A percentile compares a stretch with the other conserved stretches of the same genome.
Evolutionary conservation across 768 basidiomycete species (phyloP).

Genomic region (Tulasnella sp.): DNA sequence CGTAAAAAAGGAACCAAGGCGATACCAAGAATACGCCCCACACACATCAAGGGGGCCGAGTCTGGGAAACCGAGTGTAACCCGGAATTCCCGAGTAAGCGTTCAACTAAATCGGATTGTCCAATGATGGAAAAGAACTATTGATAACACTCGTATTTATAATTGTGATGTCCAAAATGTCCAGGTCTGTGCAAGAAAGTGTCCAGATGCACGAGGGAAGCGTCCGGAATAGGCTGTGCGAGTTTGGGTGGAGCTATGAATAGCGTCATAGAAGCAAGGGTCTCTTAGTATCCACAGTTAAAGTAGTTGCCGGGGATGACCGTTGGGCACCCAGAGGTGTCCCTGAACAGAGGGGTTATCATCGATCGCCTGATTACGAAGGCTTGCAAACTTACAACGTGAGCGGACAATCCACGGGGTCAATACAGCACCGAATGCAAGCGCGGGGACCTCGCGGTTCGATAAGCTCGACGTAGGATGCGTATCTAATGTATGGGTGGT

Average conservation of each 20-base stretch:
- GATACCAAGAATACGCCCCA: background rate
- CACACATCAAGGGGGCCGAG: background rate
- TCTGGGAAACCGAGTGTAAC: background rate
- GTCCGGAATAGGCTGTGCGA: background rate
- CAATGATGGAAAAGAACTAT: background rate
- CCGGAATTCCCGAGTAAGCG: background rate
- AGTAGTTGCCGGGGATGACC: conserved; percentile 24
- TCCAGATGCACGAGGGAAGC: background rate
- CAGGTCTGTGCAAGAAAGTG: background rate
- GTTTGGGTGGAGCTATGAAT: background rate
- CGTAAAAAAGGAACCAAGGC: background rate
- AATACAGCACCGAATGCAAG: conserved; percentile 21
- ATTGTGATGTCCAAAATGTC: conserved; percentile 1
- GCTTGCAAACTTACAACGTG: background rate
- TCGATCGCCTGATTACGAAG: background rate
- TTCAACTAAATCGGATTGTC: background rate
- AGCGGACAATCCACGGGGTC: conserved; percentile 24
- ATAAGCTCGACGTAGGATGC: conserved; percentile 17
- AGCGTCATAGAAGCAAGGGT: too few relatives aligned
- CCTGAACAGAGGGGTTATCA: background rate
- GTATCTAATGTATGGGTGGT: background rate
- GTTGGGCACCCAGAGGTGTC: conserved; percentile 18
- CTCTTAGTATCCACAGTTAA: conserved; percentile 17
- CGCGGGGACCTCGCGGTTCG: conserved; percentile 15
- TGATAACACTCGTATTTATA: background rate